Conservation (phyloP, 495 filamentous ascomycete species). For the Penicillium coffeae region DNA sequence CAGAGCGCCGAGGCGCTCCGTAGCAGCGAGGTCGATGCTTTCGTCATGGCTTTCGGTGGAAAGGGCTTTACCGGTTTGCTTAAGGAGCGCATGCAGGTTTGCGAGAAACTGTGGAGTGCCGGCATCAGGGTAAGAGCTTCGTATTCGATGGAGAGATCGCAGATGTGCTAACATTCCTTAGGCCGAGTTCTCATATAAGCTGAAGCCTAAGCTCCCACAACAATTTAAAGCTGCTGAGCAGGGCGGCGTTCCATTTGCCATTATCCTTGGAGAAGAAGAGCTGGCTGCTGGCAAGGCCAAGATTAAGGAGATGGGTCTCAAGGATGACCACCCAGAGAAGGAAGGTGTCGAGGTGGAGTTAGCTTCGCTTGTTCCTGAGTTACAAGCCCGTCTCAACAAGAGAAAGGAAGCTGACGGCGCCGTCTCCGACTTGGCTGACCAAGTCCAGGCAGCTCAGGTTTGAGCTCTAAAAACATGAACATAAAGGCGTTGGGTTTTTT, state of each 20-base stretch:
- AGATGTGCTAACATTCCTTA: conserved; percentile 21
- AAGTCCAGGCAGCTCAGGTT: conserved; percentile 21
- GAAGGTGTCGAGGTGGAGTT: conserved; percentile 70
- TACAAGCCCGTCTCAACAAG: conserved; percentile 38
- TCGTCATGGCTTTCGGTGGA: conserved; percentile 89
- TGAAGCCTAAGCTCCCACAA: conserved; percentile 70
- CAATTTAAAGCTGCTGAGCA: conserved; percentile 80
- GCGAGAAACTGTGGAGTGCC: conserved; percentile 68
- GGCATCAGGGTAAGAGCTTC: conserved; percentile 60
- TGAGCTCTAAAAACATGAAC: conserved; percentile 12
- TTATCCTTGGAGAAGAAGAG: conserved; percentile 81
- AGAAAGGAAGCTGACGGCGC: conserved; percentile 16
- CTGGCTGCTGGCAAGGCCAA: conserved; percentile 69
- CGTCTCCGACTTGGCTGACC: conserved; percentile 20
- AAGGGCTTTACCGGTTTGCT: conserved; percentile 81
- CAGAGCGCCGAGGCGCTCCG: conserved; percentile 48
- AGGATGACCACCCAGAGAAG: conserved; percentile 79
- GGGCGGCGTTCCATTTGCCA: conserved; percentile 64
- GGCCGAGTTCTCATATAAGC: conserved; percentile 75
- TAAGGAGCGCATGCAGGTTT: conserved; percentile 74
- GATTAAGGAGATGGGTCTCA: conserved; percentile 80
- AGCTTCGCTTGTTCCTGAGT: conserved; percentile 57
- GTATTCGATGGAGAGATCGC: neutral
- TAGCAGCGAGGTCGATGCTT: conserved; percentile 77
- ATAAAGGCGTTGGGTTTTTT: conserved; percentile 14